Base-by-base conservation (phyloP, 1,284 basidiomycete genomes). In the Inonotus obliquus region DNA sequence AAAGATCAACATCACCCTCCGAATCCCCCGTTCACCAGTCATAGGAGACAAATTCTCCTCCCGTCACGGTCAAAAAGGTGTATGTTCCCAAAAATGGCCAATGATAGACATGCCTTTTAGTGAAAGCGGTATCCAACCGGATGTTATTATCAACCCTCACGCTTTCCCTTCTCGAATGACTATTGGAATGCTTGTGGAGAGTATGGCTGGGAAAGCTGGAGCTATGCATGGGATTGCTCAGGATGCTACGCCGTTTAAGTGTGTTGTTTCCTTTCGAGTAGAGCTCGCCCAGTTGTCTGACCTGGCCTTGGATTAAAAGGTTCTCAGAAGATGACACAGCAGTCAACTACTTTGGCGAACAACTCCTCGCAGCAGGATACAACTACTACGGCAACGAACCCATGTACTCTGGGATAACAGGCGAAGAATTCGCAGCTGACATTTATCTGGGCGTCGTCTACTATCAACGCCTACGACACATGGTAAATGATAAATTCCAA, bases 401-500 rank as follows among this genome's bases (percentile, higher is more conserved):
- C 7, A 99, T 99, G 97, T 99, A 99, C 76, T 98, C 96, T 64
- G 97, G 97, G 41, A 97, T 99, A 73, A 99, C 97, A 6, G 97
- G 97, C 21, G 84, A 98, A 76, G 97, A 99, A 78, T 98, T 99
- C 74, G 89, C 92, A 19, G 96, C 96, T 3, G 97, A 99, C 74
- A 99, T 99, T 71, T 99, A 99, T 76, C 85, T 99, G 65, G 97
- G 97, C 23, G 89, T 98, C 51, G 96, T 99, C 57, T 98, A 98
- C 79, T 99, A 99, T 76, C 97, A 99, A 75, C 90, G 97, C 64
- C 81, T 99, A 64, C 87, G 97, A 68, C 97, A 99, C 83, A 99
- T 99, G 97, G 97, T 99, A 59, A 83, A 98, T 69, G 97, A 99
- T 81, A 99, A 99, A 78, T 99, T 96, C 84, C 97, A 99, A 79